Evolutionary conservation across 345 rosid genomes (phyloP).

Genomic region (Moricandia arvensis): DNA sequence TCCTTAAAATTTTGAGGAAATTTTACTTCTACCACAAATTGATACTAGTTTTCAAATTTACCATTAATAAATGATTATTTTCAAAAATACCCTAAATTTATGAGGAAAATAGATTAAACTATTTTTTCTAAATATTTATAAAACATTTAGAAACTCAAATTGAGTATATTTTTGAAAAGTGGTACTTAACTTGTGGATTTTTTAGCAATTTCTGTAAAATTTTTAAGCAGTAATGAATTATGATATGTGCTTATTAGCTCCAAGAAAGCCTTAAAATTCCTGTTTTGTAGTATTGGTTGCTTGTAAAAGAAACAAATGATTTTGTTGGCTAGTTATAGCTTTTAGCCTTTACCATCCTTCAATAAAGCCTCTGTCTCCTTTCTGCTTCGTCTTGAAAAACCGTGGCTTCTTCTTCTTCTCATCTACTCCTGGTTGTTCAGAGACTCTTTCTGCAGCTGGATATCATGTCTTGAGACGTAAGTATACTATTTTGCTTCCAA

Average conservation of each 20-base stretch:
- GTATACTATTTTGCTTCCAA: not conserved
- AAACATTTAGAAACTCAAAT: too few relatives aligned
- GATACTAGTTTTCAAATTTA: too few relatives aligned
- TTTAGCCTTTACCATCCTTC: slow-evolving; percentile 35
- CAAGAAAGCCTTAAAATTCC: not conserved
- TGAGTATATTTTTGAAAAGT: too few relatives aligned
- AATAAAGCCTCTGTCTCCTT: slow-evolving; percentile 40
- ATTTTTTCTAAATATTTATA: too few relatives aligned
- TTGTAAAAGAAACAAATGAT: not conserved
- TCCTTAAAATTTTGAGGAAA: not conserved
- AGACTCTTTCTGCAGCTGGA: slow-evolving; percentile 26
- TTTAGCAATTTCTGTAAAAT: too few relatives aligned
- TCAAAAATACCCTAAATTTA: too few relatives aligned
- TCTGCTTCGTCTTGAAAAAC: slow-evolving; percentile 23
- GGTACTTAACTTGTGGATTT: too few relatives aligned
- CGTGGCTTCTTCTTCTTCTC: slow-evolving; percentile 19
- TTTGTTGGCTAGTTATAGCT: not conserved
- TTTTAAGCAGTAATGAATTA: not conserved
- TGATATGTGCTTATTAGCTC: not conserved
- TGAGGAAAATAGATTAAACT: too few relatives aligned
- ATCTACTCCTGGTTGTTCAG: slow-evolving; percentile 7
- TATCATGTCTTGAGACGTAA: slow-evolving; percentile 26
- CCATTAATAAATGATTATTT: too few relatives aligned
- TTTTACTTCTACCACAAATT: too few relatives aligned
- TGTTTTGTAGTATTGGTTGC: not conserved